These are phyloP conservation scores for Mallotus japonicus DNA, from an alignment of 441 rosid species.

Conservation along the genomic window DNA sequence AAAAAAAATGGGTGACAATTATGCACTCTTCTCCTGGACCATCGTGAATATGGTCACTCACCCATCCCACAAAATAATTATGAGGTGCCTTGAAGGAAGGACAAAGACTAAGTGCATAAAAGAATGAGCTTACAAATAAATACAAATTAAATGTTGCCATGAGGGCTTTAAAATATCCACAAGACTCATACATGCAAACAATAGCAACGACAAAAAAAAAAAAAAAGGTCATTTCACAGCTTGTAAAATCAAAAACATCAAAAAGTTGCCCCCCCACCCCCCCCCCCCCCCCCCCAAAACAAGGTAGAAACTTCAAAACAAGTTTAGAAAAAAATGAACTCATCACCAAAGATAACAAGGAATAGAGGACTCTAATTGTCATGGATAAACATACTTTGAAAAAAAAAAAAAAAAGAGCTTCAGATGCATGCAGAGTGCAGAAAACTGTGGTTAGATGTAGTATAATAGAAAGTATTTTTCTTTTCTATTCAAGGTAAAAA, in stretches of 20 bases:
- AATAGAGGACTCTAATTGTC: background rate
- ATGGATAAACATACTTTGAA: too few relatives aligned
- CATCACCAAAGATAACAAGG: background rate
- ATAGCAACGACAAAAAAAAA: background rate
- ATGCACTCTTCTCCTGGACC: too few relatives aligned
- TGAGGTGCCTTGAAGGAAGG: background rate
- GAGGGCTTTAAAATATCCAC: background rate
- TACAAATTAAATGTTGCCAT: background rate
- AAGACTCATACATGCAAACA: background rate
- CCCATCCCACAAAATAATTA: background rate
- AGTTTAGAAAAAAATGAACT: background rate
- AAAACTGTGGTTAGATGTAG: background rate
- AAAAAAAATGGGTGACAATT: too few relatives aligned
- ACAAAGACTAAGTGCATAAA: background rate
- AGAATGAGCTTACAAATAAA: background rate
- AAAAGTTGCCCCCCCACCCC: background rate
- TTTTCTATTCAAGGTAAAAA: background rate
- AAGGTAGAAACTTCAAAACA: background rate
- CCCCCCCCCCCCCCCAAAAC: too few relatives aligned
- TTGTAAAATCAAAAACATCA: background rate
- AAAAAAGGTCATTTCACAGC: background rate
- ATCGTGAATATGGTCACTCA: background rate
- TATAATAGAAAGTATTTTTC: background rate
- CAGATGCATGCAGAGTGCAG: background rate
- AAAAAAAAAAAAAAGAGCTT: background rate